phyloP scores from a whole-genome alignment of 371 early-diverging fungal genomes.

The Rhizopus delemar region DNA sequence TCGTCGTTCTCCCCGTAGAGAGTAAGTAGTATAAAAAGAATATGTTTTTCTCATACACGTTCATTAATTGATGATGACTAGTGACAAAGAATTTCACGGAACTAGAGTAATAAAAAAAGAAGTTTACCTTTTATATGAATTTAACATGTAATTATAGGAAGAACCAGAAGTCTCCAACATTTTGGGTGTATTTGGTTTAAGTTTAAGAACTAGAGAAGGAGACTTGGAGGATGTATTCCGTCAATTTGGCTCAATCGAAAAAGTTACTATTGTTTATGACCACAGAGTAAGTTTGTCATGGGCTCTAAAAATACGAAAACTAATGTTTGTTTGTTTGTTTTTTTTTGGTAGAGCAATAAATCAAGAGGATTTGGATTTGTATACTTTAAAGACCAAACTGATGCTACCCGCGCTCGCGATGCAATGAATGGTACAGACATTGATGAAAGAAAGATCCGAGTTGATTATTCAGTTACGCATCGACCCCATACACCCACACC shows the following conservation, averaged over 20 bases:
- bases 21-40: slow-evolving; percentile 15
- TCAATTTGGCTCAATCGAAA: slow-evolving; percentile 63
- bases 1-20: slow-evolving; percentile 33
- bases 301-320: not conserved
- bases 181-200: slow-evolving; percentile 84
- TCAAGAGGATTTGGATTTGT: slow-evolving; percentile 86
- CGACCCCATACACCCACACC: slow-evolving; percentile 71
- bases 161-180: slow-evolving; percentile 56
- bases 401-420: slow-evolving; percentile 79
- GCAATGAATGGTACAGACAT: slow-evolving; percentile 53
- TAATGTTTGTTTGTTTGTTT: not conserved
- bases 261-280: slow-evolving; percentile 62
- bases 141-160: slow-evolving; percentile 22
- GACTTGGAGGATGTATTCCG: slow-evolving; percentile 73
- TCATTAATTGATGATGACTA: slow-evolving; percentile 4
- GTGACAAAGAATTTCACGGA: slow-evolving; percentile 49
- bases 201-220: slow-evolving; percentile 65
- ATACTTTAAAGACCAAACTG: slow-evolving; percentile 78
- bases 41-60: not conserved
- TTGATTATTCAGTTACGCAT: slow-evolving; percentile 74
- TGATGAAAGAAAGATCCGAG: slow-evolving; percentile 78
- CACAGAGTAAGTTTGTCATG: slow-evolving; percentile 47
- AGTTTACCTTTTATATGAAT: not conserved
- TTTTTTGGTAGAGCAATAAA: slow-evolving; percentile 29
- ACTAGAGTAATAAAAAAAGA: slow-evolving; percentile 30